Base-by-base conservation (phyloP, 495 filamentous ascomycete genomes). In the Lasiosphaeria miniovina region DNA sequence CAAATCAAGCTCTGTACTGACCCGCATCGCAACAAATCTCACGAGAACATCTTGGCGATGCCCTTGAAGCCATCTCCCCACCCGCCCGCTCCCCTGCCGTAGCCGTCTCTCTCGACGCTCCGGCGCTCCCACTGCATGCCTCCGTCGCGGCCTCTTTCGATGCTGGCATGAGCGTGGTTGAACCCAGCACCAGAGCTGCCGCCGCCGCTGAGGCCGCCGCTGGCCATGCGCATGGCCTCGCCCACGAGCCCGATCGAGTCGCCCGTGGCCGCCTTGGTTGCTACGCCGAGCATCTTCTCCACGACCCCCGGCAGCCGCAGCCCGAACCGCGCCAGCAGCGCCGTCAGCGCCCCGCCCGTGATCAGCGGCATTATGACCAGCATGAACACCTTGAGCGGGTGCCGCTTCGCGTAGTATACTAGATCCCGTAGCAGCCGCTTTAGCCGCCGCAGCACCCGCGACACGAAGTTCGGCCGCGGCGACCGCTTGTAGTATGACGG, bases 381-480 rank as follows among this genome's bases (percentile, higher is more conserved):
- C 77, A 93, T 84, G 73, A 95, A 86, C 3, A 93, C 87, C 73
- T 93, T 94, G 63, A 90, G 65, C 0, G 92, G 92, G 68, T 96
- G 84, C 7, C 83, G 78, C 67, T 89, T 85, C 57, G 88, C 87
- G 71, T 91, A 95, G 69, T 84, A 80, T 63, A 82, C 80, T 11
- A 96, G 82, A 62, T 92, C 84, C 56, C 88, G 87, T 35, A 95
- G 70, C 35, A 93, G 77, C 33, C 85, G 86, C 65, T 84, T 86
- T 61, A 96, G 83, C 57, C 87, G 83, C 64, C 82, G 80, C 66
- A 90, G 70, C 41, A 91, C 77, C 58, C 86, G 86, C 59, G 82
- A 70, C 57, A 94, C 72, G 75, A 91, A 94, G 62, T 88, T 89
- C 24, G 83, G 80, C 49, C 92, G 88, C 12, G 92, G 88, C 75